Conservation (phyloP, 2,329 filamentous ascomycete species). For the Byssochlamys sp. region DNA sequence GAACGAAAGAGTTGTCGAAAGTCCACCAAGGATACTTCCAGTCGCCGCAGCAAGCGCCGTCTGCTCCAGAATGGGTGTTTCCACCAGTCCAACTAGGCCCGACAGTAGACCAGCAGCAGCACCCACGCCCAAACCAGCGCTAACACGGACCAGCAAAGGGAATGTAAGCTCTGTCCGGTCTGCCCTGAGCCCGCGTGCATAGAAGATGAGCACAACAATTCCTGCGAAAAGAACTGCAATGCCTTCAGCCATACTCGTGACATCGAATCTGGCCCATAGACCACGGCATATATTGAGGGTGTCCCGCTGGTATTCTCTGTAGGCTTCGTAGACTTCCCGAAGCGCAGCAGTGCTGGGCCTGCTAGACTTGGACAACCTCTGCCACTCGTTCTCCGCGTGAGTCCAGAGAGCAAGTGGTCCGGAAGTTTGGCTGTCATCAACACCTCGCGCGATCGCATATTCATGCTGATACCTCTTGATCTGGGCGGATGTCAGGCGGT, state of each 20-base stretch:
- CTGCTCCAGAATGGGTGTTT: slow-evolving; percentile 22
- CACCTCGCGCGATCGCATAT: slow-evolving; percentile 64
- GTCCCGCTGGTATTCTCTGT: slow-evolving; percentile 64
- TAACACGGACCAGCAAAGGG: slow-evolving; percentile 43
- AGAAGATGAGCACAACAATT: slow-evolving; percentile 61
- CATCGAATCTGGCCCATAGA: slow-evolving; percentile 86
- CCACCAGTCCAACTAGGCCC: slow-evolving; percentile 15
- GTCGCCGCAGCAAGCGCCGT: slow-evolving; percentile 33
- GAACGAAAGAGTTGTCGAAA: slow-evolving; percentile 31
- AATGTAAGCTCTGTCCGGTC: slow-evolving; percentile 47
- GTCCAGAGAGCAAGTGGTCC: slow-evolving; percentile 52
- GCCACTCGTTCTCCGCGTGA: slow-evolving; percentile 47
- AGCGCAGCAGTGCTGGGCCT: slow-evolving; percentile 29
- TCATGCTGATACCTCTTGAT: slow-evolving; percentile 81
- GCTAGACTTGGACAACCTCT: slow-evolving; percentile 32
- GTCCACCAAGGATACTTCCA: slow-evolving; percentile 36
- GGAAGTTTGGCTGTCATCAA: slow-evolving; percentile 51
- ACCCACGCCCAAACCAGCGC: slow-evolving; percentile 41
- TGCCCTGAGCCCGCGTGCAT: slow-evolving; percentile 51
- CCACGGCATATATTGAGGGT: slow-evolving; percentile 70
- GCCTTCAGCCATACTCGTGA: slow-evolving; percentile 74
- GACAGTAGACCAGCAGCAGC: slow-evolving; percentile 19
- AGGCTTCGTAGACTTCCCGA: slow-evolving; percentile 46
- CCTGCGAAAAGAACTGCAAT: slow-evolving; percentile 60
- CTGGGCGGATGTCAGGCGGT: slow-evolving; percentile 68